A percentile compares a stretch with the other conserved stretches of the same genome.
Conservation (phyloP, 1,284 basidiomycete genomes). For the Clitocybe nebularis region DNA sequence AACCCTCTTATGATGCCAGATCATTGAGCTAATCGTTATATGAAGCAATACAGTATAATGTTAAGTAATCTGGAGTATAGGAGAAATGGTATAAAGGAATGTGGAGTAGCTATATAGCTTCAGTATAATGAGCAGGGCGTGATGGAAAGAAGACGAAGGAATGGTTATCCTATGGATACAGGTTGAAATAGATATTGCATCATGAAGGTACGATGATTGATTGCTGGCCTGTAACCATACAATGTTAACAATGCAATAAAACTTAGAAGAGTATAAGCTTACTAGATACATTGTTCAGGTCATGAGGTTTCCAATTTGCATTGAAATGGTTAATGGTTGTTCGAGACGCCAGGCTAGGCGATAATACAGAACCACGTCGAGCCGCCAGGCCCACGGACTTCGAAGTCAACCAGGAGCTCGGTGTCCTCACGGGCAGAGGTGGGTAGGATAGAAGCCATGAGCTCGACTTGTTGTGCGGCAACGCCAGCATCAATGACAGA, state of each 20-base stretch:
- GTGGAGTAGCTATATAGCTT: not conserved
- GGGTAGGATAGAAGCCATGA: not conserved
- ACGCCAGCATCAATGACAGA: not conserved
- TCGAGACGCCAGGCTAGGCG: not conserved
- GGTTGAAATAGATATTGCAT: not conserved
- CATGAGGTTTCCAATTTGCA: not conserved
- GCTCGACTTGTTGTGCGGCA: not conserved
- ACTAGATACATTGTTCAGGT: not conserved
- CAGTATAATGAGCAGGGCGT: not conserved
- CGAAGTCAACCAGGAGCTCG: conserved; percentile 1
- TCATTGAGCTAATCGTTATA: not conserved
- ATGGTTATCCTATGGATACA: not conserved
- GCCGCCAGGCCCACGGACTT: conserved; percentile 4
- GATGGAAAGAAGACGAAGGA: not conserved
- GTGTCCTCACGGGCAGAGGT: not conserved
- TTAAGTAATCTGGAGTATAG: not conserved
- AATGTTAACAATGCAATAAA: not conserved
- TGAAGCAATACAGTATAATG: not conserved
- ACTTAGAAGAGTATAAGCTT: not conserved
- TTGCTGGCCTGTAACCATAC: not conserved
- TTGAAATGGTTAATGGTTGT: not conserved
- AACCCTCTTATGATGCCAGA: not conserved
- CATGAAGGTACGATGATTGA: not conserved
- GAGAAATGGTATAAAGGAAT: not conserved
- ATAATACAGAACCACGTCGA: conserved; percentile 5